A percentile compares a stretch with the other conserved stretches of the same genome.
phyloP scores from a whole-genome alignment of 371 early-diverging fungal genomes.

The Gilbertella persicaria region DNA sequence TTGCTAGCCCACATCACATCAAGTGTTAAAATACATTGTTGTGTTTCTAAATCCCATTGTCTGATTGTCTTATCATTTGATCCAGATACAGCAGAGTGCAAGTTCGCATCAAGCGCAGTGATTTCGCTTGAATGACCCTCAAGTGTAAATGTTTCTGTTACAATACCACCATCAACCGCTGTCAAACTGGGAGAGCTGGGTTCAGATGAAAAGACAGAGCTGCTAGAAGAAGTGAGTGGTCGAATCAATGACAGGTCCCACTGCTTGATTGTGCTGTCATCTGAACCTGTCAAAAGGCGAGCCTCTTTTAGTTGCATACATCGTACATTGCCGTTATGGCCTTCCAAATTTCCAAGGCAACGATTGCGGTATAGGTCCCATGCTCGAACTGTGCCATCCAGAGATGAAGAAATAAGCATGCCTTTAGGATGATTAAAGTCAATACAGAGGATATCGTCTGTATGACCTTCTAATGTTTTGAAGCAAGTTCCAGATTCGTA shows the following conservation, averaged over 20 bases:
- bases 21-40: slow-evolving; percentile 63
- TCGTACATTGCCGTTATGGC: slow-evolving; percentile 63
- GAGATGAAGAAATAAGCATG: slow-evolving; percentile 72
- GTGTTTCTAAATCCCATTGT: slow-evolving; percentile 88
- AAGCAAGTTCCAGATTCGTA: slow-evolving; percentile 46
- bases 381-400: slow-evolving; percentile 76
- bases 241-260: slow-evolving; percentile 78
- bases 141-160: slow-evolving; percentile 41
- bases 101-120: slow-evolving; percentile 54
- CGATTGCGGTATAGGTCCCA: slow-evolving; percentile 70
- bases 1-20: slow-evolving; percentile 73
- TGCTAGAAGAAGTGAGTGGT: slow-evolving; percentile 21
- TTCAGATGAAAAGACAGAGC: slow-evolving; percentile 27
- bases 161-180: slow-evolving; percentile 26
- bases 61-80: slow-evolving; percentile 87
- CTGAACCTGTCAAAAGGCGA: slow-evolving; percentile 74
- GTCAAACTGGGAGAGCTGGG: slow-evolving; percentile 36
- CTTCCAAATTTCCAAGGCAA: slow-evolving; percentile 61
- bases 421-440: slow-evolving; percentile 71
- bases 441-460: slow-evolving; percentile 68
- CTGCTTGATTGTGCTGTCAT: slow-evolving; percentile 77
- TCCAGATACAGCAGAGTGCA: slow-evolving; percentile 67
- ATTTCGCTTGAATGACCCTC: slow-evolving; percentile 58
- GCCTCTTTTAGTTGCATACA: slow-evolving; percentile 71
- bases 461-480: slow-evolving; percentile 70